phyloP scores from a whole-genome alignment of 345 rosid species.

The Excoecaria agallocha region DNA sequence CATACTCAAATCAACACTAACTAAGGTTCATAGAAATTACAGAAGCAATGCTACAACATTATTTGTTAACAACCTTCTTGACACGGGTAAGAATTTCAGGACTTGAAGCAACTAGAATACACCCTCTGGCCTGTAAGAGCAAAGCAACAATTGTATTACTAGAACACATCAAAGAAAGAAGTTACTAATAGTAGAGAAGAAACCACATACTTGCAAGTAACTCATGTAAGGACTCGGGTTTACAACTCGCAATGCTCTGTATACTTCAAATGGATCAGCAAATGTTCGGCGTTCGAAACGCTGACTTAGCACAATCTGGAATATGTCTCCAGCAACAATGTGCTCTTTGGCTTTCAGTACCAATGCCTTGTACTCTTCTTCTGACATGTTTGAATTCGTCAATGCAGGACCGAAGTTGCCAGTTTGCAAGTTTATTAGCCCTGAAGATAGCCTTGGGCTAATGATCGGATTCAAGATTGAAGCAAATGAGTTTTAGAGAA shows the following conservation, averaged over 20 bases:
- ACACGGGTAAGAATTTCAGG: slow-evolving; percentile 89
- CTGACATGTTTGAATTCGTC: slow-evolving; percentile 59
- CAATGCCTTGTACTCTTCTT: slow-evolving; percentile 62
- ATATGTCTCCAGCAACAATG: slow-evolving; percentile 84
- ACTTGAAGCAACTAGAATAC: slow-evolving; percentile 86
- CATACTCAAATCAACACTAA: neutral
- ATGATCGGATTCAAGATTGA: slow-evolving; percentile 22
- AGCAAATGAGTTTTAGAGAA: neutral
- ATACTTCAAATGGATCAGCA: slow-evolving; percentile 88
- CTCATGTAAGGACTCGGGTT: slow-evolving; percentile 97
- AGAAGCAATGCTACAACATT: neutral
- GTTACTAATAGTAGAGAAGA: neutral
- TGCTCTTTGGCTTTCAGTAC: slow-evolving; percentile 78
- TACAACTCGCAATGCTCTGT: slow-evolving; percentile 79
- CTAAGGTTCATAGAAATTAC: no score
- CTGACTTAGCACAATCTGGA: slow-evolving; percentile 82
- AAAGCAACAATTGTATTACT: neutral
- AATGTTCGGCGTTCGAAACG: slow-evolving; percentile 84
- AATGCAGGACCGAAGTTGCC: slow-evolving; percentile 59
- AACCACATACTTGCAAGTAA: slow-evolving; percentile 59
- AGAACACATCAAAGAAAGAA: neutral
- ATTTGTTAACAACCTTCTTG: slow-evolving; percentile 50
- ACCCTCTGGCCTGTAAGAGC: slow-evolving; percentile 67
- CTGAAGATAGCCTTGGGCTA: slow-evolving; percentile 58
- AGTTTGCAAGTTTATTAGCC: slow-evolving; percentile 52